Base-by-base conservation (phyloP, 2,329 filamentous ascomycete genomes). In the Bipolaris sorokiniana region DNA sequence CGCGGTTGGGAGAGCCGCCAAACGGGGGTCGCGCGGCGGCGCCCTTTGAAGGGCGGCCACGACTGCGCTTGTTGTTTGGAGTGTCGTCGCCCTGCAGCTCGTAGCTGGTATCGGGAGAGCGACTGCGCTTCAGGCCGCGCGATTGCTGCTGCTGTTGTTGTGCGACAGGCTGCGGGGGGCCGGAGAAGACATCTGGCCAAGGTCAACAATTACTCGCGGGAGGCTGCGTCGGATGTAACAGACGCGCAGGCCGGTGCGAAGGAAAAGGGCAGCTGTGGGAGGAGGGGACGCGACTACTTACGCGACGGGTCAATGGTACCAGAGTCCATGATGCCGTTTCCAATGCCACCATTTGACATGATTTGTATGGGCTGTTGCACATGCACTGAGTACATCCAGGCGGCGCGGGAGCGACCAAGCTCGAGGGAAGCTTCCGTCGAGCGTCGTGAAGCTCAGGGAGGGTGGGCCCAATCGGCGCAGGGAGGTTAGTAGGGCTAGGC, bases 31-130 rank as follows among this genome's bases (percentile, higher is more conserved):
- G 83, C 44, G 46, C 46, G 20, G 54, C 11, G 11, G 49, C 82
- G 13, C 44, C 82, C 80, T 89, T 89, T 78, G 88, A 86, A 63
- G 84, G 83, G 78, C 85, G 84, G 69, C 82, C 84, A 62, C 76
- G 75, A 62, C 77, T 78, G 65, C 76, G 66, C 38, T 51, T 57
- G 44, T 57, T 57, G 54, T 57, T 57, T 34, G 54, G 54, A 13
- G 54, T 54, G 45, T 66, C 64, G 44, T 76, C 74, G 50, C 69
- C 71, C 18, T 68, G 67, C 48, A 67, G 54, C 58, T 76, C 75
- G 56, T 75, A 74, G 64, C 61, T 71, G 62, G 73, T 70, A 36
- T 78, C 76, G 37, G 75, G 76, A 48, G 76, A 77, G 63, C 76
- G 75, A 63, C 76, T 78, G 64, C 76, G 74, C 63, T 78, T 78